Evolutionary conservation across 2,329 filamentous ascomycete species (phyloP), one percentile per base, ranked within the genome.

Genomic region (Diaporthe sp.): DNA sequence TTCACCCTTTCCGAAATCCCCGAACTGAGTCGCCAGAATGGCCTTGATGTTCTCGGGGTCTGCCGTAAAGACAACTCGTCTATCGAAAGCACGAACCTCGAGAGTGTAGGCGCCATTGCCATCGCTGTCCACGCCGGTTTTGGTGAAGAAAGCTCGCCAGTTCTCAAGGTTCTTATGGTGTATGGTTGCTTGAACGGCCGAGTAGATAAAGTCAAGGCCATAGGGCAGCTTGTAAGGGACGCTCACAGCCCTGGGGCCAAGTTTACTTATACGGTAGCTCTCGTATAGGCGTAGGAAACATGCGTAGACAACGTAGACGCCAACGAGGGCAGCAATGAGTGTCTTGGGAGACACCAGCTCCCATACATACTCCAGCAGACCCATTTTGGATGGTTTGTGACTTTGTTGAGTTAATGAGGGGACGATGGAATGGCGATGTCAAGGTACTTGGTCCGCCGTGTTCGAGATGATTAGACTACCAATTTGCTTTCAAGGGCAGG

Each of bases 1-100:
- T 77, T 91, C 85, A 9, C 95, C 95, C 82, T 98, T 95, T 79
- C 95, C 96, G 81, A 92, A 98, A 81, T 98, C 94, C 55, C 85
- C 85, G 81, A 98, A 98, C 81, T 98, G 95, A 1, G 93, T 94
- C 0, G 95, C 94, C n/a, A 98, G 87, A 31, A 98, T 89, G 8
- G 96, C 94, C 83, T 98, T 98, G 86, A 98, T 94, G 81, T 98
- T 98, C 80, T 97, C 95, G 0, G 94, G 94, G 79, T 98, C 95
- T 7, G 90, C 90, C 0, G 96, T 98, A 80, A 97, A 89, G 75
- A 97, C 83, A 31, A 93, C 83, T n/a, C 94, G 90, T 65, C 85
- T 82, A 65, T 89, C 88, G 1, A 91, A 79, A 9, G 91, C 79
- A 1, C 87, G 87, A 15, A 85, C 82, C 83, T 96, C 94, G 53